Base-by-base conservation (phyloP, 148 eudicot genomes). In the Gaultheria prostrata region DNA sequence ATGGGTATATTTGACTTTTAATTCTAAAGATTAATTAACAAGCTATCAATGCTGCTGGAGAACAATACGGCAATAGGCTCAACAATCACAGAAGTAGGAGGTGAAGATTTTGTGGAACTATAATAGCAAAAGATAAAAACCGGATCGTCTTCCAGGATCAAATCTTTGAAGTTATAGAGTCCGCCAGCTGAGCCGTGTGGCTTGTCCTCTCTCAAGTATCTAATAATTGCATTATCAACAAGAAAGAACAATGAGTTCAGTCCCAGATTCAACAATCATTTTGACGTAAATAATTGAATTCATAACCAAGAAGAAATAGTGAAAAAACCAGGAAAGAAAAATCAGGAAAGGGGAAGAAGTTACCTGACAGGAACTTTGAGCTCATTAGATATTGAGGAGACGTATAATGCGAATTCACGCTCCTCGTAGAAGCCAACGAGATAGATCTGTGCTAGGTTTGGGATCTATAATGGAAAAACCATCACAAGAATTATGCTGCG, bases 341-440 rank as follows among this genome's bases (percentile, higher is more conserved):
- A 24, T 13, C 2, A 6, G 54, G 20, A 32, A 18, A 53, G 6
- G 74, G 4, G 33, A 45, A 50, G 28, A 54, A 71, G 49, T 89
- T 88, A 95, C 98, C 95, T 94, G 73, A 95, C 96, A 81, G 98
- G 92, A 57, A 94, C 96, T 91, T 85, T 92, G 59, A 95, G 98
- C 90, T 95, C 98, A 87, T 89, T 95, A 20, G 98, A 95, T 56
- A 95, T 89, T 15, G 98, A 93, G 70, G 98, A 95, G 6, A 93
- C 98, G 84, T 92, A 95, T 82, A 95, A 76, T 2, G 98, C 91
- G 53, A 95, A 95, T 90, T 95, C 98, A 0, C 98, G 96, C 85
- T 94, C 98, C 86, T 95, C 98, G 32, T 95, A 95, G 89, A 95
- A 95, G 75, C 98, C 98, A 87, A 95, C 82, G 82, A 94, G 93